Evolutionary conservation across 208 protist genomes (phyloP).

Genomic region (Trypanosoma scelopori): DNA sequence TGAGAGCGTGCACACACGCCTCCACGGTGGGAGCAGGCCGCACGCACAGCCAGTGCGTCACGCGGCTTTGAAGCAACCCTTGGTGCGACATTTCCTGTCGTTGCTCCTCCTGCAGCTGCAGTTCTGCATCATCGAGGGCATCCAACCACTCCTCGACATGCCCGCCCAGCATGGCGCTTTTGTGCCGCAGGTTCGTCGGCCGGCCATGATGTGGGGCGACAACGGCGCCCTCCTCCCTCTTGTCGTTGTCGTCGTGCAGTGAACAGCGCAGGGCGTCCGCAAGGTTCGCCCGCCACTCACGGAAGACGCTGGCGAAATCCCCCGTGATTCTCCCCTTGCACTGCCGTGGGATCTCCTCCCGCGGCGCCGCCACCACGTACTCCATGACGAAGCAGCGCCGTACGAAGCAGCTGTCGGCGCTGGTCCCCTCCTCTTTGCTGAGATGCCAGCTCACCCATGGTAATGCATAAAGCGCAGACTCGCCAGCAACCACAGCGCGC

Average conservation of each 20-base stretch:
- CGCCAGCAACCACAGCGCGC: background rate
- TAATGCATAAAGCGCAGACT: conserved; percentile 1
- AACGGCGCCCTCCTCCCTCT: background rate
- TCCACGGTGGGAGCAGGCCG: conserved; percentile 11
- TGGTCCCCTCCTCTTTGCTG: background rate
- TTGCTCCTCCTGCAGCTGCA: background rate
- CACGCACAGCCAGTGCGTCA: conserved; percentile 21
- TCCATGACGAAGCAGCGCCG: conserved; percentile 22
- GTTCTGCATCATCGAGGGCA: conserved; percentile 4
- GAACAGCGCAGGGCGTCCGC: background rate
- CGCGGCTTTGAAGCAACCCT: background rate
- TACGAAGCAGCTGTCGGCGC: no score
- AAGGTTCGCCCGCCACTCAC: conserved; percentile 22
- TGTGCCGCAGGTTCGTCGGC: background rate
- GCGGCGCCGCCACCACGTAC: conserved; percentile 14
- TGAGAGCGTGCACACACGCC: conserved; percentile 5
- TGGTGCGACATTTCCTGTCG: background rate
- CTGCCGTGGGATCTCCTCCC: no score
- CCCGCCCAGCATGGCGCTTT: background rate
- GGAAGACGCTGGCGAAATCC: conserved; percentile 12
- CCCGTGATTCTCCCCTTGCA: conserved; percentile 3
- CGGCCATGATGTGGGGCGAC: background rate
- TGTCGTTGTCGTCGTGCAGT: background rate
- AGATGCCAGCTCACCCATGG: conserved; percentile 27
- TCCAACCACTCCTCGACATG: background rate